A percentile compares a stretch with the other conserved stretches of the same genome.
Evolutionary conservation across 805 yeast species (phyloP).

Genomic region (Ogataea pignaliae): DNA sequence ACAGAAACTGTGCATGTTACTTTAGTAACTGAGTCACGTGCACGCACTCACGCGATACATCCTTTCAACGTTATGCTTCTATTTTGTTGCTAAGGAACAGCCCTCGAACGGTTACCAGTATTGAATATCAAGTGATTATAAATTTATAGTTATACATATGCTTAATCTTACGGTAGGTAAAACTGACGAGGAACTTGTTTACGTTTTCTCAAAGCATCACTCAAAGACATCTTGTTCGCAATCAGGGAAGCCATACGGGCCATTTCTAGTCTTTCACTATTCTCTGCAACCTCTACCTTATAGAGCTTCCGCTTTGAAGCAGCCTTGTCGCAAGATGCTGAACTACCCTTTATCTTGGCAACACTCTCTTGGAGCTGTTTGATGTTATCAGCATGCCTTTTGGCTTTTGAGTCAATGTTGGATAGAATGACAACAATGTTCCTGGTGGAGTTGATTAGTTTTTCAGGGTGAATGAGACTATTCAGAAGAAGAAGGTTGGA

Average conservation of each 20-base stretch:
- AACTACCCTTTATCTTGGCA: background rate
- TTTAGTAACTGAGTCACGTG: background rate
- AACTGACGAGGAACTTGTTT: constrained; percentile 1
- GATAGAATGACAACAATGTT: constrained; percentile 26
- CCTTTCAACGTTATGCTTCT: no score
- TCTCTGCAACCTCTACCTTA: background rate
- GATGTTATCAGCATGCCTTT: constrained; percentile 13
- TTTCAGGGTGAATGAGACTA: constrained; percentile 26
- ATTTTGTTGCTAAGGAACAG: no score
- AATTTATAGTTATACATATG: background rate
- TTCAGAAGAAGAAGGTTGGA: constrained; percentile 25
- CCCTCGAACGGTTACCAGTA: no score
- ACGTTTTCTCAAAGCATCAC: constrained; percentile 6
- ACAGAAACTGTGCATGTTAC: background rate
- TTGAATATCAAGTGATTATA: no score
- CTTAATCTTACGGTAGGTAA: background rate
- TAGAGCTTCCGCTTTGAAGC: background rate
- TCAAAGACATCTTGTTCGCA: constrained; percentile 11
- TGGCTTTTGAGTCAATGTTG: constrained; percentile 22
- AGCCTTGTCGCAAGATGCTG: no score
- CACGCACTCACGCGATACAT: no score
- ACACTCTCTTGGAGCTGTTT: constrained; percentile 16
- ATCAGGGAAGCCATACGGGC: constrained; percentile 8
- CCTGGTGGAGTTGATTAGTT: constrained; percentile 22
- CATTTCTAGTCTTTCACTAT: constrained; percentile 8